phyloP scores from a whole-genome alignment of 345 rosid species.

The Populus nigra region DNA sequence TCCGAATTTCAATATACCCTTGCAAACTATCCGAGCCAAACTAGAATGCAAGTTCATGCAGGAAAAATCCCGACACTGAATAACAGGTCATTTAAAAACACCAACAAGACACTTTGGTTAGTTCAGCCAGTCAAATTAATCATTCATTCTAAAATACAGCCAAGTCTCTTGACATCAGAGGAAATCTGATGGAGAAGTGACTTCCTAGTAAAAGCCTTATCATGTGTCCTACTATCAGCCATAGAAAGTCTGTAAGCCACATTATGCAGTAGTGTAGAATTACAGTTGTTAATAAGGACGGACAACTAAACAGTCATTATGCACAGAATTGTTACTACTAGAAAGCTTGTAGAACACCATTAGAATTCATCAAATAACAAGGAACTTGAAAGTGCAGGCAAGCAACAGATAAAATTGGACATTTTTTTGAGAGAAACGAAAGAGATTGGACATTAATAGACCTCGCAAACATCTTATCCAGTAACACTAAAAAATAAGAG shows the following conservation, averaged over 20 bases:
- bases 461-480: neutral
- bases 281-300: neutral
- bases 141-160: neutral
- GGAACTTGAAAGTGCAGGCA: neutral
- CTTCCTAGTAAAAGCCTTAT: neutral
- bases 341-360: no score
- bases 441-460: neutral
- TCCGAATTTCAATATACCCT: neutral
- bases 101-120: neutral
- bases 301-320: neutral
- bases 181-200: neutral
- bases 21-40: neutral
- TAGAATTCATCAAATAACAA: no score
- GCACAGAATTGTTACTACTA: neutral
- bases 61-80: neutral
- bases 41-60: neutral
- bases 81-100: neutral
- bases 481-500: neutral
- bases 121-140: neutral
- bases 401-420: neutral
- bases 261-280: neutral
- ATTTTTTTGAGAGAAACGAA: neutral
- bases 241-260: neutral
- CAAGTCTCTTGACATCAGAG: neutral
- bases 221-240: neutral